Base-by-base conservation (phyloP, 345 rosid species). In the Salix udensis region DNA sequence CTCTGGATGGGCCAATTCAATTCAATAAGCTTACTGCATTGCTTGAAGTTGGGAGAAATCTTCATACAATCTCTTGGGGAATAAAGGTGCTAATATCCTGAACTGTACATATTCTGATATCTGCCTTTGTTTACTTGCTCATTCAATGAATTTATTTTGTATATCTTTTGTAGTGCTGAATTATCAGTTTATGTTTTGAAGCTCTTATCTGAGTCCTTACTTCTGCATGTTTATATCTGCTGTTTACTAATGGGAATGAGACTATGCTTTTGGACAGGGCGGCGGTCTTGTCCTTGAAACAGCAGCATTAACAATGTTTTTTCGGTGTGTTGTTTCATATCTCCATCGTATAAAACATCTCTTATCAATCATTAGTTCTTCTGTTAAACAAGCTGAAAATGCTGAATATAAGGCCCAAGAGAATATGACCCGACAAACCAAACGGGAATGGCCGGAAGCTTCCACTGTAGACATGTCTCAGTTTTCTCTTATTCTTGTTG, bases 221-320 rank as follows among this genome's bases (percentile, higher is more conserved):
- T 72, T 78, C 23, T 40, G 28, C 14, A 21, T 68, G 65, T 70
- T 75, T 65, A 74, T 24, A 34, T 55, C 9, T 48, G 34, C 13
- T 46, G 42, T 62, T 68, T 74, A 72, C 85, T 75, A 46, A 78
- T 71, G 62, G 64, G 77, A 81, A 65, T 77, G 80, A 80, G 69
- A 65, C 62, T 84, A 71, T 89, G 78, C 76, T 76, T 50, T 68
- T 79, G 85, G 14, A 81, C 97, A 94, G 98, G 98, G 97, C 80
- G 90, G 94, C 77, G 82, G 81, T 82, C 77, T 90, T 73, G 76
- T 90, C 78, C 81, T 92, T 83, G 98, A 94, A 83, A 73, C 87
- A 46, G 74, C 76, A 72, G 90, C 97, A 72, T 75, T 90, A 85
- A 80, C 71, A 69, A 82, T 80, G 80, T 87, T 86, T 76, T 48